Evolutionary conservation across 2,329 filamentous ascomycete species (phyloP), one percentile per base, ranked within the genome.

Genomic region (Cladosporium sp.): DNA sequence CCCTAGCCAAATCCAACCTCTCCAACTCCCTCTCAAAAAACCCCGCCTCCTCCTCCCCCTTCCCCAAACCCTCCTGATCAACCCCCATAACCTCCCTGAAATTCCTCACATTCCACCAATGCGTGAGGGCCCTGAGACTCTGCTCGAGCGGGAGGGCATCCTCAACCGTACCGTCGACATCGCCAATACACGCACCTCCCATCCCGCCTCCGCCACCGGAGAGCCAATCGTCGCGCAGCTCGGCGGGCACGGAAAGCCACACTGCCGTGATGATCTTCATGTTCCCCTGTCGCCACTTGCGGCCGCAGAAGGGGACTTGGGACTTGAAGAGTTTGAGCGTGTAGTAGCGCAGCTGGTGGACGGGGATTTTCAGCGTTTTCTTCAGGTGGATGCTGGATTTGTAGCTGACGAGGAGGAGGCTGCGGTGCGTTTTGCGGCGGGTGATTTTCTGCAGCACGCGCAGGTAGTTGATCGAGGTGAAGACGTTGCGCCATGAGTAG

Each of bases 251-350:
- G 71, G 96, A 89, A 42, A 99, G 77, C 69, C 96, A 99, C 1
- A 99, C 89, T 3, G 91, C 90, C 0, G 93, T 99, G 65, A 99
- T 99, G 64, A 97, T 91, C 50, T 92, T 88, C 93, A 99, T 99
- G 70, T 99, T 97, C 60, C 84, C 85, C 73, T 97, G 93, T 12
- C 93, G 85, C 93, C 93, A 99, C 73, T 99, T 99, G 38, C 93
- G 85, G 18, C 93, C 92, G 69, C 92, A 97, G 75, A 96, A 99
- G 1, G 93, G 93, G 4, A 99, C 93, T 70, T 99, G 93, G 54
- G 90, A 93, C 70, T 99, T 99, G 83, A 97, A 97, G 0, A 99
- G 80, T 71, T 99, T 99, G 60, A 99, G 81, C 0, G 93, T 96
- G 73, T 97, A 97, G 38, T 96, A 83, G 5, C 93, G 84, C 36